Base-by-base conservation (phyloP, 2,329 filamentous ascomycete genomes). In the Beauveria pseudobassiana region DNA sequence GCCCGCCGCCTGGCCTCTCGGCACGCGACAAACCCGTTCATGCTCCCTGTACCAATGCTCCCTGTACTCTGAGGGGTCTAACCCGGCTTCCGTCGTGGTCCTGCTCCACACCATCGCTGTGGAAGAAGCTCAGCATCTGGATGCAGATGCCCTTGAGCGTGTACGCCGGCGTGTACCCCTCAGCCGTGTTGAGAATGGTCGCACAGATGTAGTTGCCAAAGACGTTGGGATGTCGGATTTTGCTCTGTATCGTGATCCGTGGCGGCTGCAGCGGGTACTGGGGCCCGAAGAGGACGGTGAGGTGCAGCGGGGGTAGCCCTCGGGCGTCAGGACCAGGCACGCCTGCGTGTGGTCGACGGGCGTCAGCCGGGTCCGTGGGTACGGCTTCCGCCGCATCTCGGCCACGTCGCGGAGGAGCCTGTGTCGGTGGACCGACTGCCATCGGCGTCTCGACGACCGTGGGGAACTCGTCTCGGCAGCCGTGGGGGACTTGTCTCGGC, bases 81-180 rank as follows among this genome's bases (percentile, higher is more conserved):
- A 71, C 50, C 5, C 28, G 38, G 2, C 42, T 16, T 3, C 51
- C 58, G 8, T 69, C 70, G 50, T 73, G 28, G 0, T 65, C 64
- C 61, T 81, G 79, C 62, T 81, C 78, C 3, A 82, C 57, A 2
- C 61, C 71, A 1, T 79, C 76, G 64, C 79, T 81, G 28, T 72
- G 71, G 66, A 82, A 82, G 69, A 82, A 81, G 65, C 78, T 81
- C 3, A 82, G 69, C n/a, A 82, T 63, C 67, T 82, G 79, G 26
- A 82, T 81, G 18, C 77, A 74, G 24, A 82, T 76, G 3, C 72
- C 75, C 61, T 80, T 80, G 26, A 82, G 70, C 0, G 78, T 81
- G 62, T 82, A 82, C 0, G 79, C 80, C 1, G 78, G 75, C 0
- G 79, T 81, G 65, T 78, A 80, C 1, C 72, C 78, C 20, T 77